A percentile compares a stretch with the other conserved stretches of the same genome.
Evolutionary conservation across 352 stramenopile genomes (phyloP).

Genomic region (Pythium rishiriense): DNA sequence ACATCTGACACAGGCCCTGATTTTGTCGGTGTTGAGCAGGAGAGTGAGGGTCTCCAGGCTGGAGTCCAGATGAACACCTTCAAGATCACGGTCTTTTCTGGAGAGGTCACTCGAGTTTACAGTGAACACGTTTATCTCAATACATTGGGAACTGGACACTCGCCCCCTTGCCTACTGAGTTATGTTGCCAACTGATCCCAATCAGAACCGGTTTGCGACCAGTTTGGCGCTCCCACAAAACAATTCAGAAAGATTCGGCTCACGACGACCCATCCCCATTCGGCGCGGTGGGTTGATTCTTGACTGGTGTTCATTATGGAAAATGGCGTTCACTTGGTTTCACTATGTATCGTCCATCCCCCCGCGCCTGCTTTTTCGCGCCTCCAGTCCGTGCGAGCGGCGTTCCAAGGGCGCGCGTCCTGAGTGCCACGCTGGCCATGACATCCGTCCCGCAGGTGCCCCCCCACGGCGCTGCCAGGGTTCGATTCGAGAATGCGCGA

Average conservation of each 20-base stretch:
- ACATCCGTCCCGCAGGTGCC: slow-evolving; percentile 4
- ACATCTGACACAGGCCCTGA: too few species aligned
- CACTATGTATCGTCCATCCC: slow-evolving; percentile 6
- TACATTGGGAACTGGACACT: too few species aligned
- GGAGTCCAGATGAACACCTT: too few species aligned
- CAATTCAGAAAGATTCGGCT: slow-evolving; percentile 12
- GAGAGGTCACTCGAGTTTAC: too few species aligned
- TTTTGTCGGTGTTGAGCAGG: too few species aligned
- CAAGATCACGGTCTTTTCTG: too few species aligned
- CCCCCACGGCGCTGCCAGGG: too few species aligned
- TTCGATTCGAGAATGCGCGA: slow-evolving; percentile 22
- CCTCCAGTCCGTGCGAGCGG: not conserved
- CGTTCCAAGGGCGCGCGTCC: slow-evolving; percentile 5
- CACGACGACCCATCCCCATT: not conserved
- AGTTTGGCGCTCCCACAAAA: not conserved
- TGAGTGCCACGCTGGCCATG: slow-evolving; percentile 6
- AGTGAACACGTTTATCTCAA: too few species aligned
- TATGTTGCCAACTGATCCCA: too few species aligned
- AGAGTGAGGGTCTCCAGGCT: too few species aligned
- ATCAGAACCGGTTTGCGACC: slow-evolving; percentile 1
- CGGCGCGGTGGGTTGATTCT: slow-evolving; percentile 20
- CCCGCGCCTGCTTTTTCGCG: not conserved
- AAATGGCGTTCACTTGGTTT: slow-evolving; percentile 6
- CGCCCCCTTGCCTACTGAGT: too few species aligned
- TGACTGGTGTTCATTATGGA: slow-evolving; percentile 15